A percentile compares a stretch with the other conserved stretches of the same genome.
These are phyloP conservation scores for Aureobasidium namibiae DNA, from an alignment of 2,329 filamentous ascomycete species.

Conservation along the genomic window DNA sequence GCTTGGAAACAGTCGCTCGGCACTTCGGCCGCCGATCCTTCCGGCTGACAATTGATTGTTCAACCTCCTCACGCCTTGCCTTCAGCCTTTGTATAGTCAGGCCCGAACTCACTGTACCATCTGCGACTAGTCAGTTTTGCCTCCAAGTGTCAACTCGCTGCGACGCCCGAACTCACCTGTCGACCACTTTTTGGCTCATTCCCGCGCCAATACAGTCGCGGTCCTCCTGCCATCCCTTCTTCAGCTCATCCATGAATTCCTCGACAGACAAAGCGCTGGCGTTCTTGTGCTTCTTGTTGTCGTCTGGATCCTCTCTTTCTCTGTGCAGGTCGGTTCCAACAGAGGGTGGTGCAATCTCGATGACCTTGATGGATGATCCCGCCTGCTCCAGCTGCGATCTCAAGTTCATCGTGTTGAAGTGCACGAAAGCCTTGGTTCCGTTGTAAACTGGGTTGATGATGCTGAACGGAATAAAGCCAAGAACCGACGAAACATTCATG, in stretches of 20 bases:
- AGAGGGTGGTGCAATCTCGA: slow-evolving; percentile 40
- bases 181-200: slow-evolving; percentile 32
- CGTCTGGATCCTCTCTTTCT: slow-evolving; percentile 47
- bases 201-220: slow-evolving; percentile 44
- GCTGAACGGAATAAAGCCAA: slow-evolving; percentile 46
- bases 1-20: not conserved
- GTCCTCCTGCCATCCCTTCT: slow-evolving; percentile 37
- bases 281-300: slow-evolving; percentile 53
- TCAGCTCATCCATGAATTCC: slow-evolving; percentile 47
- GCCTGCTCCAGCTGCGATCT: slow-evolving; percentile 40
- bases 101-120: slow-evolving; percentile 25
- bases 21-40: not conserved
- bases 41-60: slow-evolving; percentile 1
- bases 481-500: slow-evolving; percentile 47
- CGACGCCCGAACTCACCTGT: slow-evolving; percentile 17
- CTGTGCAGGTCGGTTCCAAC: slow-evolving; percentile 46
- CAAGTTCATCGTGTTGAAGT: slow-evolving; percentile 50
- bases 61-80: slow-evolving; percentile 6
- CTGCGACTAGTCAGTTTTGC: not conserved
- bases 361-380: slow-evolving; percentile 37
- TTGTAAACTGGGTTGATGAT: slow-evolving; percentile 53
- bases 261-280: slow-evolving; percentile 39
- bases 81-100: slow-evolving; percentile 21
- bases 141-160: not conserved
- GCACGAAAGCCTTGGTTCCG: slow-evolving; percentile 51